These are phyloP conservation scores for Hibiscus syriacus DNA, from an alignment of 345 rosid species.

Conservation along the genomic window DNA sequence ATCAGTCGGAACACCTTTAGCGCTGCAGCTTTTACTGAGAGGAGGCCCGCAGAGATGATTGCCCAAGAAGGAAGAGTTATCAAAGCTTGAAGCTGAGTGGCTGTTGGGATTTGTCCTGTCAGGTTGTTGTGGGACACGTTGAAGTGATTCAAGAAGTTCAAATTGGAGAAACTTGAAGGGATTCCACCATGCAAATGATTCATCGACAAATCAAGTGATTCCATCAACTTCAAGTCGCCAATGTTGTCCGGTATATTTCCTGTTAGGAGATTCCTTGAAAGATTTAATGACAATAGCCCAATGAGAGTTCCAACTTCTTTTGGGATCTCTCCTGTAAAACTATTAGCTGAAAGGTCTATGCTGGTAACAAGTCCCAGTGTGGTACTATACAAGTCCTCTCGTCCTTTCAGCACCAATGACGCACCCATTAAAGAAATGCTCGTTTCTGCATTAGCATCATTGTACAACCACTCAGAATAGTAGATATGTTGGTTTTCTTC, in stretches of 20 bases:
- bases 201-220: constrained; percentile 7
- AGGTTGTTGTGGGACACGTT: constrained; percentile 16
- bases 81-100: constrained; percentile 17
- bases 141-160: no score
- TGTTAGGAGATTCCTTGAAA: not conserved
- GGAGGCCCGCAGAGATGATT: constrained; percentile 21
- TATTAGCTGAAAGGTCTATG: not conserved
- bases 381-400: not conserved
- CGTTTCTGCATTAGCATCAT: no score
- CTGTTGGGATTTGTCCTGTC: constrained; percentile 9
- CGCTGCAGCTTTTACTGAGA: not conserved
- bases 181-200: constrained; percentile 8
- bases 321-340: not conserved
- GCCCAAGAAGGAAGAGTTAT: constrained; percentile 8
- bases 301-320: not conserved
- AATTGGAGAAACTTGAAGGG: no score
- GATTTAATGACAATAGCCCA: not conserved
- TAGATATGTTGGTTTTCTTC: no score
- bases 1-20: no score
- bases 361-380: not conserved
- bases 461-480: no score
- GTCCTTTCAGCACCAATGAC: not conserved
- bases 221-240: not conserved
- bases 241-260: no score
- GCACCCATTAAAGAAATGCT: not conserved